Conservation (phyloP, 371 early-diverging fungal genomes). For the Basidiobolus meristosporus region DNA sequence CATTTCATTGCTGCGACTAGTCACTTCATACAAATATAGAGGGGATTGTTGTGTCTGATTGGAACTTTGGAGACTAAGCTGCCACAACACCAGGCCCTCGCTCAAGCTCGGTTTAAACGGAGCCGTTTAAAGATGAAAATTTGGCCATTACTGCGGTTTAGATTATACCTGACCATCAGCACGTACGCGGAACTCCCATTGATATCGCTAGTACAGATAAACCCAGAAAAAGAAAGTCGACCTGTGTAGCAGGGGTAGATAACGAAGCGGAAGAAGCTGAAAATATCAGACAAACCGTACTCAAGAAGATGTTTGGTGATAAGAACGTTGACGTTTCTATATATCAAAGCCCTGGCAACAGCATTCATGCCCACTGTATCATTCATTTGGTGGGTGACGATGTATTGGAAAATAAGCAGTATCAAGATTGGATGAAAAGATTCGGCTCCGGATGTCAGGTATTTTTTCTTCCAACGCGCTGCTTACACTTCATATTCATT, state of each 20-base stretch:
- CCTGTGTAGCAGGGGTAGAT: no score
- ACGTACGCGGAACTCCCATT: not conserved
- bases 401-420: conserved; percentile 45
- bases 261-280: no score
- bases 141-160: conserved; percentile 9
- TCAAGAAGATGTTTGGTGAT: no score
- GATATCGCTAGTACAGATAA: not conserved
- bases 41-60: no score
- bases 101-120: conserved; percentile 1
- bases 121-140: conserved; percentile 30
- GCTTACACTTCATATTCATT: conserved; percentile 1
- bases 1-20: conserved; percentile 68
- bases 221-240: no score
- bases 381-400: conserved; percentile 49
- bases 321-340: no score
- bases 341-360: conserved; percentile 8
- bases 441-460: conserved; percentile 18
- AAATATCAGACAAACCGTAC: no score
- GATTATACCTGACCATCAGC: not conserved
- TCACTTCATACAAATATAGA: conserved; percentile 55
- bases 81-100: conserved; percentile 3
- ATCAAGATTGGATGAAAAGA: conserved; percentile 48
- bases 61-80: no score
- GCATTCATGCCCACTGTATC: conserved; percentile 13
- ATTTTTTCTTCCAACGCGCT: not conserved